phyloP scores from a whole-genome alignment of 192 early-diverging fungal species.

The Chytriomyces sp. region DNA sequence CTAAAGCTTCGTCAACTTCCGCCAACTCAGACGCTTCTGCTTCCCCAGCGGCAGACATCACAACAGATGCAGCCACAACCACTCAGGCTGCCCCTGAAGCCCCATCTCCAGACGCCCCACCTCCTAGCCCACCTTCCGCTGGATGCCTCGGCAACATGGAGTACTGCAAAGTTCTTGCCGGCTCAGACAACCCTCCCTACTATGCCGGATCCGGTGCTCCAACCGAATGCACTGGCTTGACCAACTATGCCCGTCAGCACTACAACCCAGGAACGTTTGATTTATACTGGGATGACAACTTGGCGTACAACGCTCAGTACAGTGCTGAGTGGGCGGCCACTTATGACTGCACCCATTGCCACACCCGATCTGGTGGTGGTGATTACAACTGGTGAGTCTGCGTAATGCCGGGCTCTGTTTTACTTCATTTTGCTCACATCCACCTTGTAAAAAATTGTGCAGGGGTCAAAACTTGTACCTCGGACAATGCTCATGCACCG shows the following conservation, averaged over 20 bases:
- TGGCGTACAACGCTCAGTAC: background rate
- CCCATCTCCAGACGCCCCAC: background rate
- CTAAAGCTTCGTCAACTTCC: too few species aligned
- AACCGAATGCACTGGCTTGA: background rate
- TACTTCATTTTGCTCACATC: background rate
- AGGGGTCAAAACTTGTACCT: constrained; percentile 30
- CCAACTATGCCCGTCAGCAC: constrained; percentile 25
- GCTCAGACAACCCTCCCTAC: constrained; percentile 12
- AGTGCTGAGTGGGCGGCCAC: background rate
- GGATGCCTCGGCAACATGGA: background rate
- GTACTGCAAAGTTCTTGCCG: background rate
- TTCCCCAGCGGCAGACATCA: background rate
- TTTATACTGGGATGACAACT: background rate
- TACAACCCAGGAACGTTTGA: constrained; percentile 25
- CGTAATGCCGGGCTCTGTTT: too few species aligned
- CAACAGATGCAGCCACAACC: constrained; percentile 1
- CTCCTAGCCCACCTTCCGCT: background rate
- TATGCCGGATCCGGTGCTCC: background rate
- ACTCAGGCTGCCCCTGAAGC: background rate
- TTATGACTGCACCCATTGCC: constrained; percentile 15
- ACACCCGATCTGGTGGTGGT: constrained; percentile 20
- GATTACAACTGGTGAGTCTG: background rate
- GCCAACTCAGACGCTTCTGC: background rate
- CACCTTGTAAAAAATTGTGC: background rate
- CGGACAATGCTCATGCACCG: background rate